These are phyloP conservation scores for Pseudogymnoascus pannorum DNA, from an alignment of 2,329 filamentous ascomycete species.

Conservation along the genomic window DNA sequence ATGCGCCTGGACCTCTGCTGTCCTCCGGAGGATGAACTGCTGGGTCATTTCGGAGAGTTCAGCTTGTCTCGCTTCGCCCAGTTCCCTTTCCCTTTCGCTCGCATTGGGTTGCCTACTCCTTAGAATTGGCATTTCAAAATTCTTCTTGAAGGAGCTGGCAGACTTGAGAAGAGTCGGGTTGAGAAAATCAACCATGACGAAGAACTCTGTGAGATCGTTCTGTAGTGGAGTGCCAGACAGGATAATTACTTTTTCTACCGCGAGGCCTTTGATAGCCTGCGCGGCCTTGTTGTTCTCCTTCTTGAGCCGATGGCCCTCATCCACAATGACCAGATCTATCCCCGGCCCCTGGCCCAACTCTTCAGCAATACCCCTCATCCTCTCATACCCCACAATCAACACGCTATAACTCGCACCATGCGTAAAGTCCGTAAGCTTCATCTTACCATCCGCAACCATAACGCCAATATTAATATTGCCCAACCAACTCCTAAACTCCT, in stretches of 20 bases:
- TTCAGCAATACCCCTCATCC: slow-evolving; percentile 56
- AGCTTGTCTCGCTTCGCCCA: slow-evolving; percentile 68
- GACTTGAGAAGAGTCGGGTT: slow-evolving; percentile 90
- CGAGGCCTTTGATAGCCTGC: slow-evolving; percentile 79
- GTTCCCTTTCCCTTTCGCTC: slow-evolving; percentile 64
- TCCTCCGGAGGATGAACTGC: slow-evolving; percentile 75
- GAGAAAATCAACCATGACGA: slow-evolving; percentile 88
- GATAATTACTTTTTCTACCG: slow-evolving; percentile 33
- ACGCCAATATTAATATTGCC: slow-evolving; percentile 64
- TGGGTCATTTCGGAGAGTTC: slow-evolving; percentile 86
- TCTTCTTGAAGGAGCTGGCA: slow-evolving; percentile 84
- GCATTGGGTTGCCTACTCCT: slow-evolving; percentile 47
- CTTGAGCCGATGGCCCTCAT: slow-evolving; percentile 95
- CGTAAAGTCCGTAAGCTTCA: slow-evolving; percentile 59
- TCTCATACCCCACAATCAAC: slow-evolving; percentile 70
- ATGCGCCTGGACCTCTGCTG: slow-evolving; percentile 86
- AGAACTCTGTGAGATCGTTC: slow-evolving; percentile 91
- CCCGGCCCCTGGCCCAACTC: slow-evolving; percentile 54
- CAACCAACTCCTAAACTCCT: slow-evolving; percentile 68
- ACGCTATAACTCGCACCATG: slow-evolving; percentile 60
- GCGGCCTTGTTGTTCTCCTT: slow-evolving; percentile 92
- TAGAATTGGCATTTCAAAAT: slow-evolving; percentile 87
- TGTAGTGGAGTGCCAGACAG: slow-evolving; percentile 80
- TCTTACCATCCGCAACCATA: slow-evolving; percentile 54
- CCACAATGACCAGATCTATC: slow-evolving; percentile 86